Evolutionary conservation across 306 rosid species (phyloP), one percentile per base, ranked within the genome.

Genomic region (Vigna nakashimae): DNA sequence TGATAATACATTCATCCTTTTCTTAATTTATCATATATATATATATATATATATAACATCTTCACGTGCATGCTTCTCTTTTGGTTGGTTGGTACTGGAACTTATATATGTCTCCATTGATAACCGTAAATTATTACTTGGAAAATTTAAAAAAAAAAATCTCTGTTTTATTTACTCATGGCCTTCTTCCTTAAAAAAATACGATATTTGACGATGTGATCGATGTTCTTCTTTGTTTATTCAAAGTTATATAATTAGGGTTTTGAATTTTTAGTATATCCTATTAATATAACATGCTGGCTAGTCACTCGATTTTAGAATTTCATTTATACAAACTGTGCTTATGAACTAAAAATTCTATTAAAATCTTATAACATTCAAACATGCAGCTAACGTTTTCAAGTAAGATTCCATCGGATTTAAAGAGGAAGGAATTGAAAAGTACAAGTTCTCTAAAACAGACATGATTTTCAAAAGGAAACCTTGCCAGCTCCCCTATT

Each of bases 1-100:
- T 94, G 86, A 16, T 26, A 13, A 14, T 28, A 34, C 16, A 34
- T 42, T 28, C n/a, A 72, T 45, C 11, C 0, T 3, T 24, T 48
- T 18, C 65, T 4, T 55, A 13, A 17, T 22, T 59, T 46, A 14
- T 34, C 9, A 7, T 55, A 43, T 4, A 43, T 4, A 16, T 2
- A 7, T 55, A 43, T n/a, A n/a, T 1, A 42, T 4, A 16, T 1
- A 48, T 43, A 42, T n/a, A 20, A 42, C 36, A 42, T 22, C 7
- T 17, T 32, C 71, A 42, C 52, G 71, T 65, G 71, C 71, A 18
- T 40, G 52, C 49, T 17, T 65, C 38, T 34, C 7, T 6, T 42
- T 65, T 42, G 9, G 30, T 38, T 65, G 48, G 28, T 36, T 40
- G 30, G 28, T 65, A 51, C 15, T 7, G 12, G 11, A 32, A 28